Evolutionary conservation across 2,329 filamentous ascomycete species (phyloP), one percentile per base, ranked within the genome.

Genomic region (Emydomyces testavorans): DNA sequence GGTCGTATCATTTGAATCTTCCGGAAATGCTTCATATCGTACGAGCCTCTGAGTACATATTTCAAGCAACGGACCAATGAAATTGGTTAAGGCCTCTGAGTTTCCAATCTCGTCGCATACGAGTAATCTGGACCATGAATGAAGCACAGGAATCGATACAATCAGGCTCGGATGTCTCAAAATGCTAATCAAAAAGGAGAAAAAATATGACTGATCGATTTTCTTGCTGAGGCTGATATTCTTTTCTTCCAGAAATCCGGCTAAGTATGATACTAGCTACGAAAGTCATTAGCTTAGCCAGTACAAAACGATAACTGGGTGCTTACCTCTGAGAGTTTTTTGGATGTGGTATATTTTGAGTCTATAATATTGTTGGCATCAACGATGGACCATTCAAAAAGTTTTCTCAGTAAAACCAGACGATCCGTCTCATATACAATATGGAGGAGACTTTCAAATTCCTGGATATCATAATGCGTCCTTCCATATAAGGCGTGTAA

Each of bases 81-180:
- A 58, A 67, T 77, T 65, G 66, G 79, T 65, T 66, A 79, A 66
- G 67, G 85, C 70, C 4, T 66, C 48, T 40, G 60, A 54, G 21
- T 71, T 77, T 7, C 81, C 78, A 44, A 92, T 77, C n/a, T 75
- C 70, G 42, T 79, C 77, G 48, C 85, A 83, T 54, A 77, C 78
- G 36, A 98, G 72, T 42, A 96, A 72, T 55, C 83, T 84, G 6
- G 84, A 88, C 88, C 89, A 96, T 18, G 85, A 83, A 57, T 94
- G 85, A 37, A 98, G 74, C 7, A 93, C 80, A 2, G 92, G 90
- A 57, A 96, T 95, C 1, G 92, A 95, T 15, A 98, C 82, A 37
- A 92, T 82, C 48, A 98, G 75, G 62, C 92, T 96, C 58, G 84
- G 81, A 64, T 85, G 87, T 56, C 85, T 84, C 48, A 89, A 78